Conservation (phyloP, 2,329 filamentous ascomycete genomes). For the Xylariales sp. region DNA sequence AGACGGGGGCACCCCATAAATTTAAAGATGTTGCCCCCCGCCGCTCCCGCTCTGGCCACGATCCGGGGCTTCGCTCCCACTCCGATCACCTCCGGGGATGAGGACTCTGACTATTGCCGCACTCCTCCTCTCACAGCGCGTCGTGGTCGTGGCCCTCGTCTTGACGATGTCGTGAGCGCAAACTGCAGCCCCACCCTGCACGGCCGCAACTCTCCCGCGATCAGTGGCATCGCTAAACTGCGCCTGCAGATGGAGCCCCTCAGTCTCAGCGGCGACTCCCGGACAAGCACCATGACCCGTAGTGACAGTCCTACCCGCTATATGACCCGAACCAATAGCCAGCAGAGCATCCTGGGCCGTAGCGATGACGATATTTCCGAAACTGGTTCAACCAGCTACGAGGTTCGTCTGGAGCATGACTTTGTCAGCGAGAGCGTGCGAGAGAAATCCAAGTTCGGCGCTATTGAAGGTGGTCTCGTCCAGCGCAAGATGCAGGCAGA, state of each 20-base stretch:
- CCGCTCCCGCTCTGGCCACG: conserved; percentile 46
- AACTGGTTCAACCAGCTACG: conserved; percentile 67
- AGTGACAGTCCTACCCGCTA: conserved; percentile 42
- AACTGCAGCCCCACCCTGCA: conserved; percentile 60
- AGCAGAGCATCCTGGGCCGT: conserved; percentile 50
- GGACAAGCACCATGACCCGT: conserved; percentile 52
- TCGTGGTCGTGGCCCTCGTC: conserved; percentile 32
- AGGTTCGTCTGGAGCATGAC: conserved; percentile 79
- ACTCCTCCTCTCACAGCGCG: conserved; percentile 32
- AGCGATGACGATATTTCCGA: conserved; percentile 69
- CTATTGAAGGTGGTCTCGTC: conserved; percentile 50
- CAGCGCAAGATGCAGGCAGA: conserved; percentile 81
- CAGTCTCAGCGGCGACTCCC: conserved; percentile 55
- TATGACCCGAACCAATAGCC: conserved; percentile 51
- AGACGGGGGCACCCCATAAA: conserved; percentile 1
- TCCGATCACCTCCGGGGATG: conserved; percentile 50
- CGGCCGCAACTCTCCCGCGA: conserved; percentile 44
- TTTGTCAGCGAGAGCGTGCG: conserved; percentile 68
- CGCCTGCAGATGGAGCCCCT: conserved; percentile 78
- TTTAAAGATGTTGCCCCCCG: conserved; percentile 40
- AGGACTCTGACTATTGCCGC: conserved; percentile 48
- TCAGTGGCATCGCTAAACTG: conserved; percentile 76
- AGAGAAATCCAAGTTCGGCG: conserved; percentile 29
- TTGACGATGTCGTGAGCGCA: conserved; percentile 56
- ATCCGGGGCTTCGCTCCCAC: conserved; percentile 55